Evolutionary conservation across 257 asterid species (phyloP).

Genomic region (Verbascum thapsus): DNA sequence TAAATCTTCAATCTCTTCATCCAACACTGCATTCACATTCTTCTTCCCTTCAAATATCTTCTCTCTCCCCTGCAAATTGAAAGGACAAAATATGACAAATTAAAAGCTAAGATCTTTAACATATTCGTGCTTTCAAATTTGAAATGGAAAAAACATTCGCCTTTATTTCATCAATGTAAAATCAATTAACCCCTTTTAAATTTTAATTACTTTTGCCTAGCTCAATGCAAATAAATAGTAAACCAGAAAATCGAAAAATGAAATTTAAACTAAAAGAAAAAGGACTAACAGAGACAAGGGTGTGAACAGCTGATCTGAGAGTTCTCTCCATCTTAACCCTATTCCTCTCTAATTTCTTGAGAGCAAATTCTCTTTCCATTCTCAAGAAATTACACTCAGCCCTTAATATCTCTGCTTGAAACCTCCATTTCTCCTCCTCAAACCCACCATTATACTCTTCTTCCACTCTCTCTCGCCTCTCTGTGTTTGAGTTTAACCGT

Average conservation of each 20-base stretch:
- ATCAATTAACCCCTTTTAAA: too few species aligned
- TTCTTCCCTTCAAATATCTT: constrained; percentile 63
- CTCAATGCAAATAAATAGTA: too few species aligned
- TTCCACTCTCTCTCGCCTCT: constrained; percentile 62
- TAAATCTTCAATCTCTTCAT: constrained; percentile 71
- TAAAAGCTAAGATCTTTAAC: not conserved
- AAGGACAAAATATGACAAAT: not conserved
- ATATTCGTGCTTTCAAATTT: too few species aligned
- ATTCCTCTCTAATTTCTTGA: constrained; percentile 72
- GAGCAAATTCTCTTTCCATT: constrained; percentile 73
- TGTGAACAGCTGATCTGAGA: constrained; percentile 70
- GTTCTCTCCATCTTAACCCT: constrained; percentile 61
- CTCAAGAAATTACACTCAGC: constrained; percentile 81
- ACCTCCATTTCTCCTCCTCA: constrained; percentile 77
- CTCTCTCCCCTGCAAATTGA: constrained; percentile 57
- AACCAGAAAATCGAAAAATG: too few species aligned
- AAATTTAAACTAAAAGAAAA: not conserved
- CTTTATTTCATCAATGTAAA: too few species aligned
- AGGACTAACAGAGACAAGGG: constrained; percentile 67
- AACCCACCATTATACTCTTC: constrained; percentile 29
- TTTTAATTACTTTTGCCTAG: too few species aligned
- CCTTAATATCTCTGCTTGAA: constrained; percentile 84
- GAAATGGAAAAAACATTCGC: too few species aligned
- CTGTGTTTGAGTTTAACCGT: constrained; percentile 26
- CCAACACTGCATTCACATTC: constrained; percentile 49